Conservation (phyloP, 768 basidiomycete species). For the Zangia roseola region DNA sequence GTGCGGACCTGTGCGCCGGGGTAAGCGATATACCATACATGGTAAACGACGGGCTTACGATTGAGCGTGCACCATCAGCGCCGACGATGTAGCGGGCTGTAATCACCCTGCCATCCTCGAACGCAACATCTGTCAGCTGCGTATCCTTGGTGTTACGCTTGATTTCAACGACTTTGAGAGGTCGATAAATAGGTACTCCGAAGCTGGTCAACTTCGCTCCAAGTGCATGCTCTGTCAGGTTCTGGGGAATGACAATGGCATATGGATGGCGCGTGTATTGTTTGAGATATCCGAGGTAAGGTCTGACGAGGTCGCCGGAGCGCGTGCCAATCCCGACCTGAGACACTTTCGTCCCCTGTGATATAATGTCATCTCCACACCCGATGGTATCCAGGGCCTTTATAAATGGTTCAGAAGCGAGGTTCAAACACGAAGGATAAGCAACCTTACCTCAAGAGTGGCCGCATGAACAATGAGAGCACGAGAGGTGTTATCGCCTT, state of each 20-base stretch:
- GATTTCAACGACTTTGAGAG: slow-evolving; percentile 39
- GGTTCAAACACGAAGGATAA: not conserved
- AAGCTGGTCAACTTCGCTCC: slow-evolving; percentile 30
- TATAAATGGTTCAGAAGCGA: slow-evolving; percentile 29
- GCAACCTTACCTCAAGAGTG: slow-evolving; percentile 47
- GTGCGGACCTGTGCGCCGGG: slow-evolving; percentile 40
- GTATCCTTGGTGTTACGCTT: slow-evolving; percentile 28
- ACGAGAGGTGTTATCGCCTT: slow-evolving; percentile 43
- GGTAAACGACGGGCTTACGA: slow-evolving; percentile 30
- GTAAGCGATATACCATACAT: not conserved
- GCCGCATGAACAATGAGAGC: slow-evolving; percentile 52
- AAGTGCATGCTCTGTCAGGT: slow-evolving; percentile 44
- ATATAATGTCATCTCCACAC: slow-evolving; percentile 39
- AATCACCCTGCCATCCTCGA: slow-evolving; percentile 46
- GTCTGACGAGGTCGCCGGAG: slow-evolving; percentile 22
- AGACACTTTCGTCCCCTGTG: slow-evolving; percentile 35
- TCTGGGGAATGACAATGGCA: slow-evolving; percentile 44
- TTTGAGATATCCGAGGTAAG: slow-evolving; percentile 37
- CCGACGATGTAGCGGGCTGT: slow-evolving; percentile 49
- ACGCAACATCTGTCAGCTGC: slow-evolving; percentile 38
- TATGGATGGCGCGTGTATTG: slow-evolving; percentile 47
- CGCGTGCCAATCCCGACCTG: slow-evolving; percentile 32
- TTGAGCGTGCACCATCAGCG: slow-evolving; percentile 50
- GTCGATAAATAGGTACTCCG: slow-evolving; percentile 37
- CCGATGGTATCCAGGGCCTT: slow-evolving; percentile 47